Percentiles rank a stretch among this genome's conserved stretches.
Conservation (phyloP, 192 early-diverging fungal genomes). For the Podochytrium sp. region DNA sequence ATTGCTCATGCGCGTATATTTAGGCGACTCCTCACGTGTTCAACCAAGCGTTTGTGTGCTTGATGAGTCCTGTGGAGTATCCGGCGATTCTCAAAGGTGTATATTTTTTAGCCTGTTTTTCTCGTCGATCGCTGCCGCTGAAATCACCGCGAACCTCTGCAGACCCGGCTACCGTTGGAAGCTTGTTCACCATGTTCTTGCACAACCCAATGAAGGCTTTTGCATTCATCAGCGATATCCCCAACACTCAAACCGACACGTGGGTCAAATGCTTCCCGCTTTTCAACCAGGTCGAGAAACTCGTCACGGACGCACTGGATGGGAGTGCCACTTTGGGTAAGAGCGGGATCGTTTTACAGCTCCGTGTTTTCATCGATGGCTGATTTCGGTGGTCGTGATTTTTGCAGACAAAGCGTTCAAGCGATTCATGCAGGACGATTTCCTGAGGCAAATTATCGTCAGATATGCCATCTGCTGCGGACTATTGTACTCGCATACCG, state of each 20-base stretch:
- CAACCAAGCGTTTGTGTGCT: conserved; percentile 80
- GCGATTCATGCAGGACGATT: conserved; percentile 88
- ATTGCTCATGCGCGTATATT: not conserved
- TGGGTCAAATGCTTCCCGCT: conserved; percentile 73
- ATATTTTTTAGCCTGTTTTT: not conserved
- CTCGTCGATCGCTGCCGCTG: not conserved
- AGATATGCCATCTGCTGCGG: conserved; percentile 78
- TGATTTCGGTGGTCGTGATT: not conserved
- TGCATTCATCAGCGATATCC: conserved; percentile 75
- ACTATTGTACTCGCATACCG: conserved; percentile 69
- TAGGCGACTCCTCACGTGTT: conserved; percentile 85
- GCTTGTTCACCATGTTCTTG: conserved; percentile 93
- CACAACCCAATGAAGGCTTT: conserved; percentile 91
- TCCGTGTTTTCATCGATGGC: conserved; percentile 2
- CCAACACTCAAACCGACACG: conserved; percentile 57
- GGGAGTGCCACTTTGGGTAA: conserved; percentile 34
- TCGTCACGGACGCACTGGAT: conserved; percentile 44
- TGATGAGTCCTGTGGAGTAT: conserved; percentile 90
- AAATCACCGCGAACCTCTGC: not conserved
- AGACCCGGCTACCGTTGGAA: conserved; percentile 76
- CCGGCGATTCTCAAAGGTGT: conserved; percentile 80
- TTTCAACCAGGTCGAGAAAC: conserved; percentile 46
- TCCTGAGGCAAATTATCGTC: conserved; percentile 86
- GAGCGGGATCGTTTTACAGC: not conserved
- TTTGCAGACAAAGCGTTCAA: conserved; percentile 61